A percentile compares a stretch with the other conserved stretches of the same genome.
These are phyloP conservation scores for Stemphylium beticola DNA, from an alignment of 2,329 filamentous ascomycete genomes.

Conservation along the genomic window DNA sequence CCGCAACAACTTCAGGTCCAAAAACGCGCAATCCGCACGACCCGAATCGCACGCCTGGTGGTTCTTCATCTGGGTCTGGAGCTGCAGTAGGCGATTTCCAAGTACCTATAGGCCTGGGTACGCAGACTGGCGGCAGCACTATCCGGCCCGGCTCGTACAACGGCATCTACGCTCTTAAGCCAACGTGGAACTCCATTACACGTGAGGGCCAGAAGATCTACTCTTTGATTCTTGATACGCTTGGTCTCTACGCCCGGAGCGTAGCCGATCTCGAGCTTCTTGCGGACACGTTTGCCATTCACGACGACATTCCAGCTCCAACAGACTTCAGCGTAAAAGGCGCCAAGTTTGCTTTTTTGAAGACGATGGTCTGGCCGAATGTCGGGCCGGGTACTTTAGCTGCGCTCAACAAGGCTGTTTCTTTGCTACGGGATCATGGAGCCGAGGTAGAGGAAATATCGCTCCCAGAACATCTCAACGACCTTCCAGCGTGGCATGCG, in stretches of 20 bases:
- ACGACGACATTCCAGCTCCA: conserved; percentile 54
- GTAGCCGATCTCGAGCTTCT: conserved; percentile 65
- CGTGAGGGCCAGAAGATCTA: conserved; percentile 67
- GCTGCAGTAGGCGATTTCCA: conserved; percentile 71
- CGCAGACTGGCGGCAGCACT: conserved; percentile 69
- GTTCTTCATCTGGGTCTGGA: conserved; percentile 70
- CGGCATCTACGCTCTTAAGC: conserved; percentile 69
- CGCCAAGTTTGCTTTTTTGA: conserved; percentile 60
- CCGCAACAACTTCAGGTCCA: conserved; percentile 61
- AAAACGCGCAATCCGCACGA: conserved; percentile 65
- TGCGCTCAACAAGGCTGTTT: conserved; percentile 45
- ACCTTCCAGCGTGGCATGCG: conserved; percentile 60
- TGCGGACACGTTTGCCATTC: conserved; percentile 60
- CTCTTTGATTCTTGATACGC: conserved; percentile 65
- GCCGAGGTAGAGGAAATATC: conserved; percentile 64
- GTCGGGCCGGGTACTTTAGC: conserved; percentile 45
- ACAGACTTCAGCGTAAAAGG: conserved; percentile 51
- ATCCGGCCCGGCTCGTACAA: conserved; percentile 70
- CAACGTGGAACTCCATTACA: conserved; percentile 68
- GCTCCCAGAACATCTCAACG: conserved; percentile 50
- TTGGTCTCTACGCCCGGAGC: conserved; percentile 65
- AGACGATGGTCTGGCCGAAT: conserved; percentile 59
- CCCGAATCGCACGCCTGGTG: conserved; percentile 64
- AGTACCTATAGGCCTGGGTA: conserved; percentile 65
- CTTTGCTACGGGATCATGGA: conserved; percentile 53